These are phyloP conservation scores for Diplocarpon mali DNA, from an alignment of 2,329 filamentous ascomycete species.

Conservation along the genomic window DNA sequence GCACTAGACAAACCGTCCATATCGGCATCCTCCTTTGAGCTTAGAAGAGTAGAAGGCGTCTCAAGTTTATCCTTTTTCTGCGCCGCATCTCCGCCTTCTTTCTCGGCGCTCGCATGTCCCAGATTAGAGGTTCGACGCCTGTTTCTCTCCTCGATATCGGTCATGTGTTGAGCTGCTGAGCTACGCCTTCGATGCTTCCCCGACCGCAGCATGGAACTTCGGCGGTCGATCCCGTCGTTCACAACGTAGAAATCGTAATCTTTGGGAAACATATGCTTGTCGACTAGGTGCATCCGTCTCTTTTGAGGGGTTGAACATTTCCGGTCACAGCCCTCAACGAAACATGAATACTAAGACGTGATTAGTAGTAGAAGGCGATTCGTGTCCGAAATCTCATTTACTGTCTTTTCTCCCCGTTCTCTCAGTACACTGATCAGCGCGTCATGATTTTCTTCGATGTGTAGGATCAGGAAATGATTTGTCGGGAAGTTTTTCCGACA, in stretches of 20 bases:
- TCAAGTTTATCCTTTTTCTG: constrained; percentile 14
- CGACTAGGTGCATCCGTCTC: constrained; percentile 76
- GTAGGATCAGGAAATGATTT: constrained; percentile 64
- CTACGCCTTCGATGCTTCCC: constrained; percentile 37
- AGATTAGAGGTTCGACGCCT: constrained; percentile 15
- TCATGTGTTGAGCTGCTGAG: constrained; percentile 31
- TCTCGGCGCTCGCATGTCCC: constrained; percentile 1
- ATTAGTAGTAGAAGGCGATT: not conserved
- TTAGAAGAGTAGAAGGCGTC: constrained; percentile 19
- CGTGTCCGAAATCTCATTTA: constrained; percentile 32
- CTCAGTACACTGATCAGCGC: constrained; percentile 59
- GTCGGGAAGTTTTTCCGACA: constrained; percentile 86
- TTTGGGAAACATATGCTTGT: constrained; percentile 86
- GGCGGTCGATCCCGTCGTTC: constrained; percentile 79
- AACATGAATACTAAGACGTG: constrained; percentile 62
- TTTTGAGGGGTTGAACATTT: constrained; percentile 78
- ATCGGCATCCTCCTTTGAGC: constrained; percentile 15
- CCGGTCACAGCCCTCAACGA: constrained; percentile 78
- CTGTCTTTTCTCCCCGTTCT: constrained; percentile 77
- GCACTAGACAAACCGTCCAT: constrained; percentile 54
- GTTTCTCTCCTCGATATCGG: constrained; percentile 17
- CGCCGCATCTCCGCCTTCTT: not conserved
- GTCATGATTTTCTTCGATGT: constrained; percentile 89
- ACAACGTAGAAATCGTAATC: constrained; percentile 84
- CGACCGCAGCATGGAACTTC: constrained; percentile 66